Conservation (phyloP, 768 basidiomycete species). For the Amanita rubescens region DNA sequence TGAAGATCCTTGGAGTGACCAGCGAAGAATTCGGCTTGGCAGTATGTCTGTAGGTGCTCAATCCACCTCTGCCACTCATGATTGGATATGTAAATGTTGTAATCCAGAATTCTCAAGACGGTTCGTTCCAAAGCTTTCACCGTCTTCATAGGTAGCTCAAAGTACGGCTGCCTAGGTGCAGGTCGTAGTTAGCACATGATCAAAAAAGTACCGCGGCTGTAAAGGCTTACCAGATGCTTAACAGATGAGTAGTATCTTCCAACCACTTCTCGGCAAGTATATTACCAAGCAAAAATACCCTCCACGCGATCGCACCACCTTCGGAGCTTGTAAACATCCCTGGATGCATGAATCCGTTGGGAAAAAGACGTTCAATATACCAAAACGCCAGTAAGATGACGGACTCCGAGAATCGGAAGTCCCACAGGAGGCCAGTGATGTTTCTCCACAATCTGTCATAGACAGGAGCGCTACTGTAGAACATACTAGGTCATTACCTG, state of each 20-base stretch:
- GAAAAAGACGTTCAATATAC: conserved; percentile 52
- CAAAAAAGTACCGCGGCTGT: background rate
- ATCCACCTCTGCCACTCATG: conserved; percentile 11
- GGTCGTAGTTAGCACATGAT: background rate
- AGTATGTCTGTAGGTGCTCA: background rate
- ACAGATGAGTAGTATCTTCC: conserved; percentile 45
- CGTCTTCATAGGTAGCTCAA: conserved; percentile 7
- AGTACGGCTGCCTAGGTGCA: background rate
- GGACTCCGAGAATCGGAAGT: conserved; percentile 10
- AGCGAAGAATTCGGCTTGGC: background rate
- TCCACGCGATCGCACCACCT: conserved; percentile 26
- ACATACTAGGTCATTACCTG: background rate
- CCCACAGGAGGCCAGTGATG: background rate
- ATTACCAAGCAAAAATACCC: conserved; percentile 43
- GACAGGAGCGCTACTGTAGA: background rate
- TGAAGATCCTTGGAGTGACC: background rate
- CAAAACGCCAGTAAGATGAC: conserved; percentile 47
- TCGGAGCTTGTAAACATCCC: conserved; percentile 5
- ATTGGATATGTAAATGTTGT: conserved; percentile 12
- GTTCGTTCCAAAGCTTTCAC: conserved; percentile 11
- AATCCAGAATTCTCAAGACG: conserved; percentile 13
- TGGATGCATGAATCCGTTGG: conserved; percentile 21
- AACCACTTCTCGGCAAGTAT: conserved; percentile 61
- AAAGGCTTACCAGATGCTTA: conserved; percentile 44
- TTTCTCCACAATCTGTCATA: conserved; percentile 5